These are phyloP conservation scores for Colletotrichum lini DNA, from an alignment of 2,329 filamentous ascomycete species.

Conservation along the genomic window DNA sequence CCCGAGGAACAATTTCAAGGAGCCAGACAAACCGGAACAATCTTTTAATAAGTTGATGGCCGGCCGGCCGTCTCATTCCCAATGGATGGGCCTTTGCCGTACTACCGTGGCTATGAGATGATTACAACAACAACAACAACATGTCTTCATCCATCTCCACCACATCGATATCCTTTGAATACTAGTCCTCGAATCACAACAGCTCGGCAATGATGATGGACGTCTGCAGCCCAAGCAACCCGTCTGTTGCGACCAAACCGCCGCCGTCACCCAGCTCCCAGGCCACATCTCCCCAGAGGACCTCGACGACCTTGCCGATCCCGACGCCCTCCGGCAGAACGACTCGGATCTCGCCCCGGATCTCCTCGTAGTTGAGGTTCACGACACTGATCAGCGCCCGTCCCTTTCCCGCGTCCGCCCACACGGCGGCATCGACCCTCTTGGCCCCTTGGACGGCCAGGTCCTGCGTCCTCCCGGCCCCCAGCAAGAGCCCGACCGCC, in stretches of 20 bases:
- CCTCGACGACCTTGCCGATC: neutral
- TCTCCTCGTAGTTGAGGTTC: conserved; percentile 11
- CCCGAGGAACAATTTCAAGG: neutral
- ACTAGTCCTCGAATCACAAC: neutral
- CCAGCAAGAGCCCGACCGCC: conserved; percentile 53
- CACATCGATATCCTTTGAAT: too few relatives aligned
- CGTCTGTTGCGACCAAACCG: conserved; percentile 23
- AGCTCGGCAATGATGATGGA: conserved; percentile 9
- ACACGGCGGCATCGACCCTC: conserved; percentile 31
- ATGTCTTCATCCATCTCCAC: too few relatives aligned
- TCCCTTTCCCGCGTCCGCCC: conserved; percentile 8
- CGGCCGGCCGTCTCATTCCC: neutral
- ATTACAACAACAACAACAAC: neutral
- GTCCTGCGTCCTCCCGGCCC: conserved; percentile 24
- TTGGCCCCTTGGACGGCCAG: conserved; percentile 29
- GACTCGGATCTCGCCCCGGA: conserved; percentile 22
- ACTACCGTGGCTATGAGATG: too few relatives aligned
- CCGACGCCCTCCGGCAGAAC: conserved; percentile 6
- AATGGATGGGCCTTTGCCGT: too few relatives aligned
- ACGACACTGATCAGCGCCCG: conserved; percentile 32
- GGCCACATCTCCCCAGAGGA: conserved; percentile 27
- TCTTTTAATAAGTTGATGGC: neutral
- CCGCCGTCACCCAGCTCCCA: conserved; percentile 14
- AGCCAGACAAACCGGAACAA: too few relatives aligned
- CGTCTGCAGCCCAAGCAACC: conserved; percentile 20